These are phyloP conservation scores for Acrodontium crateriforme DNA, from an alignment of 2,329 filamentous ascomycete genomes.

Conservation along the genomic window DNA sequence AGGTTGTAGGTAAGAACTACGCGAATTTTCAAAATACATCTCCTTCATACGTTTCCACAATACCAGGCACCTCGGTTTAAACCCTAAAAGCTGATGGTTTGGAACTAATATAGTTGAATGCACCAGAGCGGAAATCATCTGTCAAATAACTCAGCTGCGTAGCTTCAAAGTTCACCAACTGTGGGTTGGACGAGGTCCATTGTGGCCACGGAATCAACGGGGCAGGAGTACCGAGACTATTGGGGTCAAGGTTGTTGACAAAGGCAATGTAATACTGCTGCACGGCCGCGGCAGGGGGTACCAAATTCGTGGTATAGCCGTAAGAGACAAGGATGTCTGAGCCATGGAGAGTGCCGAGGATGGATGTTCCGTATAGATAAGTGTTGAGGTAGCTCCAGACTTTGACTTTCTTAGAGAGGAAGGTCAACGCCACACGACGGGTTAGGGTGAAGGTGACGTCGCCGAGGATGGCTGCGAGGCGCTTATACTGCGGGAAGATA, in stretches of 20 bases:
- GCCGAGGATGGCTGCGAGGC: slow-evolving; percentile 57
- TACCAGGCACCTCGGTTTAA: slow-evolving; percentile 1
- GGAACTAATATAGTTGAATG: slow-evolving; percentile 28
- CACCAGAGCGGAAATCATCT: slow-evolving; percentile 37
- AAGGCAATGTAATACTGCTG: slow-evolving; percentile 63
- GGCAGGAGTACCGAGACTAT: slow-evolving; percentile 23
- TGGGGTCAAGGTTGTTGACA: slow-evolving; percentile 56
- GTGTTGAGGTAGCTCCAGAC: slow-evolving; percentile 63
- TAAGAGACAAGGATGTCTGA: slow-evolving; percentile 40
- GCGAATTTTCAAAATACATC: no score
- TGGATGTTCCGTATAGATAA: slow-evolving; percentile 56
- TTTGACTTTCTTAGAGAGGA: slow-evolving; percentile 35
- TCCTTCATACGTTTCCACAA: background rate
- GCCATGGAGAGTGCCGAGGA: slow-evolving; percentile 61
- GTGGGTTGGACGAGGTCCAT: no score
- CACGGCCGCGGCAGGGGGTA: slow-evolving; percentile 29
- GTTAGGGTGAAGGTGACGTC: slow-evolving; percentile 63
- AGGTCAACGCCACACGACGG: slow-evolving; percentile 48
- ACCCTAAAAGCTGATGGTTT: slow-evolving; percentile 12
- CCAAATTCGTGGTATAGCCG: slow-evolving; percentile 12
- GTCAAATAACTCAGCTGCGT: slow-evolving; percentile 24
- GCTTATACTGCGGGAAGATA: slow-evolving; percentile 64
- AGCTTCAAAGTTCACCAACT: slow-evolving; percentile 39
- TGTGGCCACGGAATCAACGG: no score
- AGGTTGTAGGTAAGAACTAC: no score